These are phyloP conservation scores for Epicoccum nigrum DNA, from an alignment of 2,329 filamentous ascomycete species.

Conservation along the genomic window DNA sequence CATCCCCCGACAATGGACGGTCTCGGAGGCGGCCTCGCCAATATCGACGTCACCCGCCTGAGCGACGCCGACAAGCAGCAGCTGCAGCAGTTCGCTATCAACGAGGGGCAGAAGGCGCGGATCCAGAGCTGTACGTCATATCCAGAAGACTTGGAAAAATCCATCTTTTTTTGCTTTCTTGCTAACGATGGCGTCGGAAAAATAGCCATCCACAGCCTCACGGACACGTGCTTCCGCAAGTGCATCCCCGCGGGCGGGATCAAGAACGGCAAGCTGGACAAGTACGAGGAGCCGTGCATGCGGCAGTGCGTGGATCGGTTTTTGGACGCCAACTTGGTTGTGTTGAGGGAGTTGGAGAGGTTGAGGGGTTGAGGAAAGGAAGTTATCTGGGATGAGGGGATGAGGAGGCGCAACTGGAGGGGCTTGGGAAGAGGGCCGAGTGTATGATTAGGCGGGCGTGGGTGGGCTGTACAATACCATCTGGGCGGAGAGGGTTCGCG, in stretches of 20 bases:
- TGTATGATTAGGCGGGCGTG: not conserved
- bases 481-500: too few relatives aligned
- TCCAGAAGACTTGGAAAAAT: too few relatives aligned
- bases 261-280: conserved; percentile 73
- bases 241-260: conserved; percentile 79
- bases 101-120: conserved; percentile 83
- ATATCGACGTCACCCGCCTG: conserved; percentile 73
- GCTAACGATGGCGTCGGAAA: too few relatives aligned
- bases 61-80: conserved; percentile 84
- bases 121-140: conserved; percentile 59
- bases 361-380: conserved; percentile 52
- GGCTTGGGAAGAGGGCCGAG: not conserved
- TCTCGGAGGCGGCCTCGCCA: conserved; percentile 53
- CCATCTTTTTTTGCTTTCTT: too few relatives aligned
- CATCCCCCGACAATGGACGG: conserved; percentile 35
- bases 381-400: not conserved
- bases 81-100: conserved; percentile 82
- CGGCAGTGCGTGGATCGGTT: conserved; percentile 94
- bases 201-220: conserved; percentile 69
- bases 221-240: conserved; percentile 91
- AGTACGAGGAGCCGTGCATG: conserved; percentile 80
- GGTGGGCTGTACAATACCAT: not conserved
- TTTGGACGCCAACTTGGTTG: conserved; percentile 83
- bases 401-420: not conserved
- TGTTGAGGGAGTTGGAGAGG: conserved; percentile 82